Base-by-base conservation (phyloP, 768 basidiomycete species). In the Boletus eberwhitei region DNA sequence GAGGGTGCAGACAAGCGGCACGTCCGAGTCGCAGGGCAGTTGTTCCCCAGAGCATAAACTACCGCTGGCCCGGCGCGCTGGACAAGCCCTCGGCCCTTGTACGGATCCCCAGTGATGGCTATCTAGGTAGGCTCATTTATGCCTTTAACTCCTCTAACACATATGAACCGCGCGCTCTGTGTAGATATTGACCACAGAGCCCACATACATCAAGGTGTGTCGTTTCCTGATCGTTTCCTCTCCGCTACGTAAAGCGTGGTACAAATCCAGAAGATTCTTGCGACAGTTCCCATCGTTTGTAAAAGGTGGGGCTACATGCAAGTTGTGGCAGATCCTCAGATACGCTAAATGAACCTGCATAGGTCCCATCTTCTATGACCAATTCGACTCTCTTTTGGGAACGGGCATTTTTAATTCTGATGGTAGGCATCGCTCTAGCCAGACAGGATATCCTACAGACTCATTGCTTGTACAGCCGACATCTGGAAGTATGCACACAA, bases 1-100 rank as follows among this genome's bases (percentile, higher is more conserved):
- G 77, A 12, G 65, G 79, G 14, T 69, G 62, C 36, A 71, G 76
- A 9, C 64, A 70, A 13, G 83, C 83, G 9, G 73, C 73, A 8
- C 65, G 67, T n/a, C n/a, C n/a, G n/a, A n/a, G n/a, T 1, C 45
- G 73, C 22, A 81, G 81, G 4, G 82, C 82, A 29, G 74, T 76
- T 12, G 64, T 79, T n/a, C 65, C 77, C 0, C 79, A 79, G 1
- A 65, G 55, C n/a, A 63, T 70, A 1, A 55, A 62, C 26, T 79
- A 78, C 0, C 75, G 67, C 38, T 70, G 58, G 63, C 67, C 74
- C 6, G 81, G 79, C 24, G 79, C 77, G 54, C n/a, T 79, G 4
- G 82, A 83, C 55, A 59, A 81, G 16, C 61, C 82, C 22, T 56
- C 59, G n/a, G 53, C 31, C 14, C 64, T 80, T 70, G 66, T 73